These are phyloP conservation scores for Penicillium turbatum DNA, from an alignment of 495 filamentous ascomycete species.

Conservation along the genomic window DNA sequence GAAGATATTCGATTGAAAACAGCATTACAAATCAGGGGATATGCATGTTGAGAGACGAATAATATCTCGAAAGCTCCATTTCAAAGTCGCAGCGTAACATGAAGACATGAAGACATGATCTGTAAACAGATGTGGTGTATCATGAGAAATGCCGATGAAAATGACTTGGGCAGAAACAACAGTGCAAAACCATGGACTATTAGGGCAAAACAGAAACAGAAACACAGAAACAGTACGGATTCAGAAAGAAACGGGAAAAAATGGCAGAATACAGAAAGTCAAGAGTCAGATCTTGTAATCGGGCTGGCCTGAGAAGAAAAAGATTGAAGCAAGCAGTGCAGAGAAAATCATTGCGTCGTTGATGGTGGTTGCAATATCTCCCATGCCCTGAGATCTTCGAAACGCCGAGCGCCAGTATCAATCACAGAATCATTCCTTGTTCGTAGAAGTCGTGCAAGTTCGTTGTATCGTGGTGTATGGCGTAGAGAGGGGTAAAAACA, in stretches of 20 bases:
- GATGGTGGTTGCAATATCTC: slow-evolving; percentile 6
- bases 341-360: slow-evolving; percentile 8
- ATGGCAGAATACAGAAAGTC: not conserved
- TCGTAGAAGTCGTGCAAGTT: slow-evolving; percentile 22
- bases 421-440: slow-evolving; percentile 9
- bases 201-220: not conserved
- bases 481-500: not conserved
- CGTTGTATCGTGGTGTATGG: slow-evolving; percentile 14
- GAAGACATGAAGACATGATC: not conserved
- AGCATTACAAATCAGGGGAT: no score
- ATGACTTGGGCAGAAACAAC: not conserved
- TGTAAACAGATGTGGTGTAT: not conserved
- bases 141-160: not conserved
- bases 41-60: not conserved
- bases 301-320: not conserved
- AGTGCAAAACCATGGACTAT: not conserved
- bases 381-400: slow-evolving; percentile 9
- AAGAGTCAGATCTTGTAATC: not conserved
- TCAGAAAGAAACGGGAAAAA: no score
- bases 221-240: not conserved
- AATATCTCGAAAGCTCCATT: not conserved
- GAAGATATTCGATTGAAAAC: no score
- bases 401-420: slow-evolving; percentile 22
- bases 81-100: not conserved
- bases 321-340: not conserved